phyloP scores from a whole-genome alignment of 768 basidiomycete genomes.

The Cyclocybe aegerita region DNA sequence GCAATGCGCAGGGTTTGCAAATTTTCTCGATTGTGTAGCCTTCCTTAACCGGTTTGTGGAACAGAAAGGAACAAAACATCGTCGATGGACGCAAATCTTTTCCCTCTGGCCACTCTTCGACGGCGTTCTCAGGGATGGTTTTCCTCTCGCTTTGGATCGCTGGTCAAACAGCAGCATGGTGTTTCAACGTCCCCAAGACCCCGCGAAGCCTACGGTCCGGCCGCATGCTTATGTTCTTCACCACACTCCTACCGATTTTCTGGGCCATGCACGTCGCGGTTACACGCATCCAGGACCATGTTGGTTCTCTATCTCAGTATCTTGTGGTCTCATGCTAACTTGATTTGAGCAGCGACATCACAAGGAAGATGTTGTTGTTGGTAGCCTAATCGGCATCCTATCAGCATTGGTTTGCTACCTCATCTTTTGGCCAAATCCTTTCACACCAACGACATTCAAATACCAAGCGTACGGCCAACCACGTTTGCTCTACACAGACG shows the following conservation, averaged over 20 bases:
- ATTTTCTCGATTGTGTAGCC: neutral
- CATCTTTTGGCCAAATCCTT: slow-evolving; percentile 68
- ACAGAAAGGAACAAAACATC: slow-evolving; percentile 35
- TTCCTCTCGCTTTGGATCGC: slow-evolving; percentile 63
- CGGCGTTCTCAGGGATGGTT: slow-evolving; percentile 64
- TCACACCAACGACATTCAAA: slow-evolving; percentile 38
- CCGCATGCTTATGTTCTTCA: slow-evolving; percentile 40
- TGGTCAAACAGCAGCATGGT: slow-evolving; percentile 63
- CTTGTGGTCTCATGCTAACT: neutral
- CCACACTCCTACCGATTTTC: slow-evolving; percentile 53
- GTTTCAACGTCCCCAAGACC: slow-evolving; percentile 38
- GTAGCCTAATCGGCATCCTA: slow-evolving; percentile 54
- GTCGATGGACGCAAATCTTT: slow-evolving; percentile 60
- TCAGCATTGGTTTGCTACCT: slow-evolving; percentile 51
- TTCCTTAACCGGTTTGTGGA: neutral
- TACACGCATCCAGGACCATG: slow-evolving; percentile 64
- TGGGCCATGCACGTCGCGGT: slow-evolving; percentile 64
- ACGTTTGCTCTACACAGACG: slow-evolving; percentile 39
- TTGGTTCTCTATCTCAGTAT: slow-evolving; percentile 30
- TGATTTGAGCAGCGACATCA: slow-evolving; percentile 53
- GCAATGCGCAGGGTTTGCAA: slow-evolving; percentile 55
- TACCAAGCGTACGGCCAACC: slow-evolving; percentile 33
- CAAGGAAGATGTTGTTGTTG: slow-evolving; percentile 68
- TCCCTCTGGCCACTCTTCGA: slow-evolving; percentile 70
- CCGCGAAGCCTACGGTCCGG: slow-evolving; percentile 40